These are phyloP conservation scores for Raddia distichophylla DNA, from an alignment of 176 grass and related monocot species.

Conservation along the genomic window DNA sequence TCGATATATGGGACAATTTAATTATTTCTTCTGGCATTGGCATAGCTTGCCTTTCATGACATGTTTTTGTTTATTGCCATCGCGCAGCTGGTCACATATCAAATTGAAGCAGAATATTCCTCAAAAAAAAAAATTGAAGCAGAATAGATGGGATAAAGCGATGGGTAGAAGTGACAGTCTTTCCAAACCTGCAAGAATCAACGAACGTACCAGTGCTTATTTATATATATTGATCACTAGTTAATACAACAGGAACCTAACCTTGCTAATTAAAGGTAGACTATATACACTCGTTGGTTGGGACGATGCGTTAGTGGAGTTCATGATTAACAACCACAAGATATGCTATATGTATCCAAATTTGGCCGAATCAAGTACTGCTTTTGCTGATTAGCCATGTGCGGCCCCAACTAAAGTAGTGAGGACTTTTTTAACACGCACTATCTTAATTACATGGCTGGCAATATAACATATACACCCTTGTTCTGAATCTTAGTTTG, in stretches of 20 bases:
- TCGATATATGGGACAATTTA: not conserved
- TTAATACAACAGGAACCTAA: not conserved
- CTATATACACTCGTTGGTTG: not conserved
- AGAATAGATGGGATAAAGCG: not conserved
- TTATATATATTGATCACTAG: not conserved
- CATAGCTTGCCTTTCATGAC: not conserved
- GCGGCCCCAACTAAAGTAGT: too few relatives aligned
- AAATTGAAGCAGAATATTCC: not conserved
- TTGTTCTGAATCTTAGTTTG: too few relatives aligned
- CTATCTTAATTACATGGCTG: too few relatives aligned
- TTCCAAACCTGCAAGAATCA: not conserved
- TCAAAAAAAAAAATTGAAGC: not conserved
- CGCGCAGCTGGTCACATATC: not conserved
- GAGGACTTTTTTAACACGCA: too few relatives aligned
- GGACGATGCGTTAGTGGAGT: not conserved
- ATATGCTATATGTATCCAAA: not conserved
- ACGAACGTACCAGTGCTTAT: too few relatives aligned
- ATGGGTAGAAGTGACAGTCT: not conserved
- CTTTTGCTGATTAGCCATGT: too few relatives aligned
- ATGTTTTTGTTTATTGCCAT: constrained; percentile 19
- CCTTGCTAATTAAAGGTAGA: not conserved
- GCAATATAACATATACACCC: too few relatives aligned
- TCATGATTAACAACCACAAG: not conserved
- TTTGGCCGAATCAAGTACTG: not conserved
- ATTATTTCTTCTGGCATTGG: not conserved